Evolutionary conservation across 2,329 filamentous ascomycete genomes (phyloP), one percentile per base, ranked within the genome.

Genomic region (Didymella pinodella): DNA sequence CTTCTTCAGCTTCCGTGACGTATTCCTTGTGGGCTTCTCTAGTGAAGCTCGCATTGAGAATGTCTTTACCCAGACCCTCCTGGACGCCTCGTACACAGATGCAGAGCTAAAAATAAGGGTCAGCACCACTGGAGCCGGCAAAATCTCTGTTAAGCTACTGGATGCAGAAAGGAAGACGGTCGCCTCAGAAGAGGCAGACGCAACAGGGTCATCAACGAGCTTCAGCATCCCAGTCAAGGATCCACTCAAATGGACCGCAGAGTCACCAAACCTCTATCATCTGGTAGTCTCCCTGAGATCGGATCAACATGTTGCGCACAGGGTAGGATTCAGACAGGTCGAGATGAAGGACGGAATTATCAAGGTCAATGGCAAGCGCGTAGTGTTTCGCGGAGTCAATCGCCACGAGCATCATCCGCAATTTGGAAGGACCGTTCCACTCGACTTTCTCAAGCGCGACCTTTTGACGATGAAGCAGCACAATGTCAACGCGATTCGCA

Each of bases 401-500:
- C 80, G 88, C 16, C 89, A 91, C 67, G 89, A 92, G 57, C 88
- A 92, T 66, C 88, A 91, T 66, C 87, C 87, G 0, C 76, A 78
- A 11, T 82, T 83, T 28, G 88, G 88, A 3, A 85, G 88, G 0
- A 82, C 87, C 0, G 86, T 90, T 0, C 87, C 88, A 0, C 74
- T 85, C 7, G 84, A 88, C 1, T 89, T 84, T 25, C 84, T 90
- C 68, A 83, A 83, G 62, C 75, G 80, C 14, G 89, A 91, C 63
- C 78, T 91, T 1, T 67, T 88, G 2, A 77, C 87, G 3, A 91
- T 91, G 88, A 91, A 91, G 74, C 79, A 77, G 7, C 84, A 90
- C 78, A 91, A 91, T 66, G 83, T 91, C 76, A 91, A 92, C 63
- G 86, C 89, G 0, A 80, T 92, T 5, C 86, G 89, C 0, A 88